phyloP scores from a whole-genome alignment of 306 rosid species.

The Acacia confusa region DNA sequence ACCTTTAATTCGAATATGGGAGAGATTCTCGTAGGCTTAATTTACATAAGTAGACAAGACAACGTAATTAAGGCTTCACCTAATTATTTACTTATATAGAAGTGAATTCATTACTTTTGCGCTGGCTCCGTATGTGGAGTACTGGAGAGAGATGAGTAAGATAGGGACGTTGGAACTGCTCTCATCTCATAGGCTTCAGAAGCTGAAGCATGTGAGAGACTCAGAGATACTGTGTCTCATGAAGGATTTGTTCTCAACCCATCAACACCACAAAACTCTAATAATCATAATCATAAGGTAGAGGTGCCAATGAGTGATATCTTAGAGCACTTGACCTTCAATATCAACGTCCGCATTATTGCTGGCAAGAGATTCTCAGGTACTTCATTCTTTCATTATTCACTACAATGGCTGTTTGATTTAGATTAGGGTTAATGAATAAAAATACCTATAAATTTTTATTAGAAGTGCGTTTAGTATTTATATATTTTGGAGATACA shows the following conservation, averaged over 20 bases:
- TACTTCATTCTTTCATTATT: neutral
- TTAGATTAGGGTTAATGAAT: neutral
- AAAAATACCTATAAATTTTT: too few relatives aligned
- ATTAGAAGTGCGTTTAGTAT: too few relatives aligned
- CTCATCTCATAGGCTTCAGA: slow-evolving; percentile 39
- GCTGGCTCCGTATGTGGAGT: slow-evolving; percentile 57
- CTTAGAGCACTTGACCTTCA: slow-evolving; percentile 53
- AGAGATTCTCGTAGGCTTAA: too few relatives aligned
- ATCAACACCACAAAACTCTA: too few relatives aligned
- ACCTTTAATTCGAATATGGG: too few relatives aligned
- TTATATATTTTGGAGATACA: too few relatives aligned
- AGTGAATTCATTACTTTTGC: slow-evolving; percentile 18
- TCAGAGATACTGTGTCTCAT: neutral
- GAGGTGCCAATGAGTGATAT: too few relatives aligned
- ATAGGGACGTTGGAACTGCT: slow-evolving; percentile 37
- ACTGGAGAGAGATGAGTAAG: slow-evolving; percentile 66
- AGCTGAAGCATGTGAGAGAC: slow-evolving; percentile 16
- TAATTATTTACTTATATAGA: too few relatives aligned
- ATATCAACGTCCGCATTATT: slow-evolving; percentile 42
- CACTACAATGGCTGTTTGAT: neutral
- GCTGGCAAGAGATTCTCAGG: slow-evolving; percentile 52
- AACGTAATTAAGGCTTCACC: too few relatives aligned
- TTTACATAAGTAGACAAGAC: too few relatives aligned
- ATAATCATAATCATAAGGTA: neutral
- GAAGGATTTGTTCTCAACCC: too few relatives aligned